Base-by-base conservation (phyloP, 176 grass and related monocot species). In the Oropetium thomaeum region DNA sequence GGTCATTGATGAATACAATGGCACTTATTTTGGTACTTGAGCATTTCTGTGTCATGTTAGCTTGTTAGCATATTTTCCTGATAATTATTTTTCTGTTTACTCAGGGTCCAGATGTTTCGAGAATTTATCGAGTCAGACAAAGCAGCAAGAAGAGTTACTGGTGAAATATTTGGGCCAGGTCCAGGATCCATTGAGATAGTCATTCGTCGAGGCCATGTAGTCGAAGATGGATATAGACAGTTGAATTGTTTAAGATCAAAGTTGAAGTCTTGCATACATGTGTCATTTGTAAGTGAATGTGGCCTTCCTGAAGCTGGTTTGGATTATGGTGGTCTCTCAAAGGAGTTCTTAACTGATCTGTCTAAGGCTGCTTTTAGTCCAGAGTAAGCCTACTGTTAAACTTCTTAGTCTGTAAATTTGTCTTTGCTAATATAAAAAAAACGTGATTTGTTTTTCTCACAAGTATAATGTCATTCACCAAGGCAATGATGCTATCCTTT, bases 251-350 rank as follows among this genome's bases (percentile, higher is more conserved):
- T 98, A 65, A 78, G 84, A 51, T 89, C 91, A 58, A 94, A 88
- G 82, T 82, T 98, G 30, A 93, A 89, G 74, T 98, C 89, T 43
- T 91, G 78, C 76, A 90, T 98, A 86, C 87, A 98, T 32, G 91
- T 98, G 53, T 98, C 95, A 16, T 98, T 98, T 92, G 82, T 94
- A 10, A 98, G 89, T 87, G 88, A 91, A 78, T 94, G 95, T 53
- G 91, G 95, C 67, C 91, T 98, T 91, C 91, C 91, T 69, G 95
- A 98, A 85, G 91, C 89, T 87, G 95, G 95, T 89, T 87, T 98
- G 76, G 91, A 98, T 60, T 98, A 98, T 62, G 95, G 95, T 62
- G 95, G 95, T 66, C 75, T 98, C 58, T 94, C 95, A 54, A 98
- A 98, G 64, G 91, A 98, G 79, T 98, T 98, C 45, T 89, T 94